Evolutionary conservation across 768 basidiomycete species (phyloP), one percentile per base, ranked within the genome.

Genomic region (Trametopsis cervina): DNA sequence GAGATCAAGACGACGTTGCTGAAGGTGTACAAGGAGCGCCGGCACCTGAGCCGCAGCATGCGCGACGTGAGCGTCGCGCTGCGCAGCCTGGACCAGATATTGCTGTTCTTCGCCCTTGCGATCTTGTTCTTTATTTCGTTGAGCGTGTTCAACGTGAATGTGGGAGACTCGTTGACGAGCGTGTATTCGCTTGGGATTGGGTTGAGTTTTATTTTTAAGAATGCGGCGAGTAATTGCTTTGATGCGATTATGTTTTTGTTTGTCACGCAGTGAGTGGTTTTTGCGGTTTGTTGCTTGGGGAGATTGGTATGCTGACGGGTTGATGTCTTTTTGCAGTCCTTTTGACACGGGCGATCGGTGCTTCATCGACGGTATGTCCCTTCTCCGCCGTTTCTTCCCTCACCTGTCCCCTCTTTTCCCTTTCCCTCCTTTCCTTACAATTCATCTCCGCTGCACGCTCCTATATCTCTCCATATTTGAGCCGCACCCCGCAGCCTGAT

Each of bases 281-380:
- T 10, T 24, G n/a, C n/a, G n/a, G n/a, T n/a, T n/a, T 27, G 20
- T 15, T 36, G 6, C 3, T 39, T 26, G 40, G n/a, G n/a, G 25
- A 40, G n/a, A n/a, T 37, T 17, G 33, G 12, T 39, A 24, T 9
- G 23, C 13, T n/a, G n/a, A n/a, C n/a, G n/a, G 45, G n/a, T 46
- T 54, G 13, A 43, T 57, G 17, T 52, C 5, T 40, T 47, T 47
- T 21, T 20, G 20, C 17, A 87, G 84, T 61, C 85, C 85, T 3
- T 89, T 81, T 54, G 86, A 89, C 56, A 86, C 86, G 20, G 87
- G 87, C 10, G 88, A 89, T 65, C 76, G 88, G n/a, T 80, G 81
- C 55, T 81, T 89, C 57, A 80, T 89, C 52, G 83, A 82, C 52
- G 59, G 77, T 77, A 50, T 55, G 72, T 61, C 1, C 11, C 1